A percentile compares a stretch with the other conserved stretches of the same genome.
Conservation (phyloP, 257 asterid genomes). For the Nicotiana otophora region DNA sequence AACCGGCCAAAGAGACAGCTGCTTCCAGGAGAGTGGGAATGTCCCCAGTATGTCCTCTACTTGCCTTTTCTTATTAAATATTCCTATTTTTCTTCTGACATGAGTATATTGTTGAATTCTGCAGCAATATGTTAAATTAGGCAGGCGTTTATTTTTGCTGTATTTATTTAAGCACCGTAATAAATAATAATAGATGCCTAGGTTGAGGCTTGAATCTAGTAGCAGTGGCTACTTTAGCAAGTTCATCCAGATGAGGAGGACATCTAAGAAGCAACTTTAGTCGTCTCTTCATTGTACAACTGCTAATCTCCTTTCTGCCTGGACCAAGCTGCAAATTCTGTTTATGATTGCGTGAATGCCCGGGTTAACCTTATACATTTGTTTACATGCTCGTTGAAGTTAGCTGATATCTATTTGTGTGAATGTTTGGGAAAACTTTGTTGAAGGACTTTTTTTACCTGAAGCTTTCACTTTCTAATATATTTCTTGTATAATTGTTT, state of each 20-base stretch:
- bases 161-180: background rate
- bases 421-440: background rate
- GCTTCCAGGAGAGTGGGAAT: constrained; percentile 99
- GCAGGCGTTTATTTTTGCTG: background rate
- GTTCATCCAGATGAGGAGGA: background rate
- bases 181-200: background rate
- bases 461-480: background rate
- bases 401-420: background rate
- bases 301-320: background rate
- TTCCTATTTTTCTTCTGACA: background rate
- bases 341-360: background rate
- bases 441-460: background rate
- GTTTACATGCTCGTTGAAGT: background rate
- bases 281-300: constrained; percentile 1
- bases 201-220: background rate
- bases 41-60: constrained; percentile 62
- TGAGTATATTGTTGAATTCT: background rate
- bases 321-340: background rate
- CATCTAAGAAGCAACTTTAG: background rate
- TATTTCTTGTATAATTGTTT: background rate
- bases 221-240: background rate
- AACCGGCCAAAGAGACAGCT: constrained; percentile 95
- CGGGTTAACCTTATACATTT: background rate
- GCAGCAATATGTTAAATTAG: background rate
- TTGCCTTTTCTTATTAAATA: background rate